phyloP scores from a whole-genome alignment of 768 basidiomycete genomes.

The Boletus subparvulus region DNA sequence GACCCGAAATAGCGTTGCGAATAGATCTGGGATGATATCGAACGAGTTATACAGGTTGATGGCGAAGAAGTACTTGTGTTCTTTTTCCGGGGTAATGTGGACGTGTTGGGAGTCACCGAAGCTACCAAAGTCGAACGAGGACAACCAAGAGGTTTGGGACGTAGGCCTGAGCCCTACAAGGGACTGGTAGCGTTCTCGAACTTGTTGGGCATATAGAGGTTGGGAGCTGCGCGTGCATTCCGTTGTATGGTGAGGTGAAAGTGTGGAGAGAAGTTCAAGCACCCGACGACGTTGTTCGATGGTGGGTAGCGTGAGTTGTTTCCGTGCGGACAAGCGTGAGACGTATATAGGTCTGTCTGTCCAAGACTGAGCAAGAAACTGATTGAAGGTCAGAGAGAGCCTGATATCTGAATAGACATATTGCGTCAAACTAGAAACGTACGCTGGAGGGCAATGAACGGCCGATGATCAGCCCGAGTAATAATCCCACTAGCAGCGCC shows the following conservation, averaged over 20 bases:
- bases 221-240: conserved; percentile 88
- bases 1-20: conserved; percentile 93
- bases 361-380: conserved; percentile 45
- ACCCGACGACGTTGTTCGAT: conserved; percentile 82
- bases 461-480: conserved; percentile 60
- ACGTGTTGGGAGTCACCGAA: conserved; percentile 43
- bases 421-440: conserved; percentile 10
- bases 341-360: conserved; percentile 49
- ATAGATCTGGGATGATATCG: conserved; percentile 96
- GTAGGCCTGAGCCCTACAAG: conserved; percentile 77
- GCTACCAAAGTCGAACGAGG: conserved; percentile 45
- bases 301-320: conserved; percentile 73
- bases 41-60: conserved; percentile 99
- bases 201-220: conserved; percentile 82
- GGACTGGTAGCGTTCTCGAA: conserved; percentile 77
- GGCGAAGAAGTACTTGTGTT: conserved; percentile 99
- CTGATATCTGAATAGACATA: not conserved
- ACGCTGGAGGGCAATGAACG: conserved; percentile 42
- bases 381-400: not conserved
- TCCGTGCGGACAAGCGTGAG: conserved; percentile 53
- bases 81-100: conserved; percentile 43
- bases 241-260: conserved; percentile 90
- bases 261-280: conserved; percentile 79
- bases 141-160: conserved; percentile 58
- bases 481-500: conserved; percentile 59